Evolutionary conservation across 73 alveolate species (phyloP), one percentile per base, ranked within the genome.

Genomic region (Tetrahymena malaccensis): DNA sequence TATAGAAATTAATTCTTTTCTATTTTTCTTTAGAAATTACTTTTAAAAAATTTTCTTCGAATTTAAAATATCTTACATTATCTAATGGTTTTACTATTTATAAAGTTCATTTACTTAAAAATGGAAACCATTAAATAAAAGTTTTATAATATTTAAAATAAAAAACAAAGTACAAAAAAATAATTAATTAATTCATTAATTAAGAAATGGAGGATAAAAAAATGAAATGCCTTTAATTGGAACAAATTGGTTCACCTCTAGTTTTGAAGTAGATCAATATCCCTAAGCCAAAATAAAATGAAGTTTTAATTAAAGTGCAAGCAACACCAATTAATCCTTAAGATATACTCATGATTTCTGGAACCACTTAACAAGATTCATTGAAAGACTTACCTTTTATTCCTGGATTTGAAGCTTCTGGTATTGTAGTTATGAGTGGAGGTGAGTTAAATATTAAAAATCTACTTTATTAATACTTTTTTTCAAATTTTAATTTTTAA

Each of bases 261-360:
- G 94, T 95, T 10, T 43, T 58, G 0, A 94, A 95, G 19, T 85
- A 96, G 50, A 56, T 96, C 17, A 96, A 97, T 12, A 98, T 96
- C 17, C 99, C 99, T 38, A 58, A 58, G 3, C 99, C 99, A 9
- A 96, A 94, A 15, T 55, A 93, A 56, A 99, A 99, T 7, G 97
- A 98, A 93, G 99, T 98, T 10, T 96, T 98, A 40, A 96, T 98
- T 56, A 97, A 94, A 93, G 99, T 98, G 10, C 99, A 98, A 93
- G 93, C 98, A 17, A 98, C 98, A n/a, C 99, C 98, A 1, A 97
- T 98, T 84, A 98, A 98, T 95, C 99, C 99, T 21, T 94, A 97
- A 58, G 99, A 98, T 93, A 34, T 96, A 35, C 96, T 96, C 31
- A 94, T 85, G 94, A 56, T 98, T 17, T 37, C 3, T 4, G 55